phyloP scores from a whole-genome alignment of 1,284 basidiomycete species.

The Fistulinella staudtii region DNA sequence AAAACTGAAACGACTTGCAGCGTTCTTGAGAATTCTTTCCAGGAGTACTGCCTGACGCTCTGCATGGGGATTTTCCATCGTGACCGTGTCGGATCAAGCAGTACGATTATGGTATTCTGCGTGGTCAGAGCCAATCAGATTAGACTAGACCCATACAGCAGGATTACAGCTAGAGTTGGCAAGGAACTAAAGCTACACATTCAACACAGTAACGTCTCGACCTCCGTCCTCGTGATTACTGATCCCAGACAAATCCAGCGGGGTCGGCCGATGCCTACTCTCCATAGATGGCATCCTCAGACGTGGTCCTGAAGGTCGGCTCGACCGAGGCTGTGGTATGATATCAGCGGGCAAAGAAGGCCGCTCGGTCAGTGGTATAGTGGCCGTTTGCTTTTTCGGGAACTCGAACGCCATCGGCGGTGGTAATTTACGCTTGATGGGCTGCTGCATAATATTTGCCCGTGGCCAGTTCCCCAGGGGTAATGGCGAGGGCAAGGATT shows the following conservation, averaged over 20 bases:
- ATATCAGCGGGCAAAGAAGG: conserved; percentile 2
- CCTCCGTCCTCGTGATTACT: conserved; percentile 9
- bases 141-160: too few relatives aligned
- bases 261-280: conserved; percentile 27
- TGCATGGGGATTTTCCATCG: conserved; percentile 89
- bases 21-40: conserved; percentile 87
- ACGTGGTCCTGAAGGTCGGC: conserved; percentile 38
- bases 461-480: conserved; percentile 59
- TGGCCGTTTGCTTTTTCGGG: conserved; percentile 6
- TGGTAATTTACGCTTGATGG: conserved; percentile 32
- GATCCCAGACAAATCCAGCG: conserved; percentile 33
- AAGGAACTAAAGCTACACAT: background rate
- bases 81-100: too few relatives aligned
- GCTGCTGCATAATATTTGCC: conserved; percentile 40
- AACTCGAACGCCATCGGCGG: conserved; percentile 25
- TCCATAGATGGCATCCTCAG: conserved; percentile 25
- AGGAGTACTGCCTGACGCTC: conserved; percentile 86
- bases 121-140: too few relatives aligned
- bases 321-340: conserved; percentile 29
- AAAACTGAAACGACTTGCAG: conserved; percentile 46
- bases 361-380: conserved; percentile 6
- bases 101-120: too few relatives aligned
- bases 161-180: background rate
- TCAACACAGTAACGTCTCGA: background rate
- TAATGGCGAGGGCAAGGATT: conserved; percentile 35